Percentiles rank a stretch among this genome's conserved stretches.
These are phyloP conservation scores for Musa acuminata DNA, from an alignment of 176 grass and related monocot species.

Conservation along the genomic window DNA sequence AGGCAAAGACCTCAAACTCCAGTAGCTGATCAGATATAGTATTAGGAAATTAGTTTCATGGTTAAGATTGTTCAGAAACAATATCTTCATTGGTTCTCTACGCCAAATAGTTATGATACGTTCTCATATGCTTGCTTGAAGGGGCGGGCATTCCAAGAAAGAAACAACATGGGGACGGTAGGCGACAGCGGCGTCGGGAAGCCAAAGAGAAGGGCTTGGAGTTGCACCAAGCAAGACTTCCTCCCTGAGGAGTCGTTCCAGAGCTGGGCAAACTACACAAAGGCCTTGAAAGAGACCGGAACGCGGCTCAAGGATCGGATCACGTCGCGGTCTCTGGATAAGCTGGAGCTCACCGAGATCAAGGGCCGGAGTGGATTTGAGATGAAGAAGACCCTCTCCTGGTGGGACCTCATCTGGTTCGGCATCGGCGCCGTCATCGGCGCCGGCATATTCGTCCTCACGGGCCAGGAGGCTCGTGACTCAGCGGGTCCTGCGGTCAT, in stretches of 20 bases:
- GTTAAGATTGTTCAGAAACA: too few relatives aligned
- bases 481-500: not conserved
- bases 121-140: too few relatives aligned
- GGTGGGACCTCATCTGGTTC: conserved; percentile 23
- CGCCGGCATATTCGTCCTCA: conserved; percentile 18
- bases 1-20: too few relatives aligned
- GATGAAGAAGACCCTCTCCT: conserved; percentile 8
- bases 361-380: not conserved
- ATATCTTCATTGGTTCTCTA: too few relatives aligned
- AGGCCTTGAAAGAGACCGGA: not conserved
- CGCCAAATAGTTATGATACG: too few relatives aligned
- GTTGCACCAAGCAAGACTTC: conserved; percentile 4
- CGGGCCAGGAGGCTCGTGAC: conserved; percentile 12
- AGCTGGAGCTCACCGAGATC: conserved; percentile 3
- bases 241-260: conserved; percentile 18
- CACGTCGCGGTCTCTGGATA: not conserved
- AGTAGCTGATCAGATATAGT: too few relatives aligned
- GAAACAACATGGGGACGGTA: not conserved
- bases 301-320: not conserved
- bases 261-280: conserved; percentile 7
- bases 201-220: not conserved
- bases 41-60: too few relatives aligned
- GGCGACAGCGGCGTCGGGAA: not conserved
- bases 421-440: conserved; percentile 14
- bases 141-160: too few relatives aligned